Percentiles rank a stretch among this genome's conserved stretches.
Conservation (phyloP, 768 basidiomycete species). For the Roridomyces roridus region DNA sequence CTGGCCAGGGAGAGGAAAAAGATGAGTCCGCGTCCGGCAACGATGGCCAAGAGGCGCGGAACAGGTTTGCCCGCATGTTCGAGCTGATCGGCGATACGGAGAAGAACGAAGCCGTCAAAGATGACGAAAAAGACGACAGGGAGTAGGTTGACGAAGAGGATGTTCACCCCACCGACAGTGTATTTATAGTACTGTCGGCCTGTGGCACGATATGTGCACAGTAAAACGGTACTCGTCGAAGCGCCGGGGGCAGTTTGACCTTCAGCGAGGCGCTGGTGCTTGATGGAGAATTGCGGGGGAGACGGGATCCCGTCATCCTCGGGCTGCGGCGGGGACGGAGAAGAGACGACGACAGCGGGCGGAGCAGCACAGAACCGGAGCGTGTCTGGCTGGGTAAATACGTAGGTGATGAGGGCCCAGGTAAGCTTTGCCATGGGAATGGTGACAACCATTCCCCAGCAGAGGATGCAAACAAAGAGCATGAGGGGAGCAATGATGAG, state of each 20-base stretch:
- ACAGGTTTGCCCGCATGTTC: slow-evolving; percentile 60
- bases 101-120: slow-evolving; percentile 86
- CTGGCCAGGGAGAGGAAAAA: slow-evolving; percentile 86
- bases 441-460: slow-evolving; percentile 95
- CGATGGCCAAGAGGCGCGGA: slow-evolving; percentile 66
- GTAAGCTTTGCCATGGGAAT: slow-evolving; percentile 98
- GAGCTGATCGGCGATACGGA: slow-evolving; percentile 69
- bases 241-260: slow-evolving; percentile 90
- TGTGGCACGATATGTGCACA: slow-evolving; percentile 93
- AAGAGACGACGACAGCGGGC: slow-evolving; percentile 63
- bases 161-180: slow-evolving; percentile 98
- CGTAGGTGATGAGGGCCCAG: slow-evolving; percentile 90
- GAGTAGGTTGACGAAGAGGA: slow-evolving; percentile 94
- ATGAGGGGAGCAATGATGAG: slow-evolving; percentile 87
- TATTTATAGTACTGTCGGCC: slow-evolving; percentile 98
- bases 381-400: slow-evolving; percentile 78
- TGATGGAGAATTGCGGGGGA: slow-evolving; percentile 63
- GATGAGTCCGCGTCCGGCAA: slow-evolving; percentile 79
- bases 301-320: slow-evolving; percentile 29
- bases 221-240: slow-evolving; percentile 85
- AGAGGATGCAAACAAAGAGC: slow-evolving; percentile 84
- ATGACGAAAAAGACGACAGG: slow-evolving; percentile 96
- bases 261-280: slow-evolving; percentile 76
- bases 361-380: slow-evolving; percentile 96
- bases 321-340: slow-evolving; percentile 32